A percentile compares a stretch with the other conserved stretches of the same genome.
These are phyloP conservation scores for Penicillium crystallinum DNA, from an alignment of 495 filamentous ascomycete species.

Conservation along the genomic window DNA sequence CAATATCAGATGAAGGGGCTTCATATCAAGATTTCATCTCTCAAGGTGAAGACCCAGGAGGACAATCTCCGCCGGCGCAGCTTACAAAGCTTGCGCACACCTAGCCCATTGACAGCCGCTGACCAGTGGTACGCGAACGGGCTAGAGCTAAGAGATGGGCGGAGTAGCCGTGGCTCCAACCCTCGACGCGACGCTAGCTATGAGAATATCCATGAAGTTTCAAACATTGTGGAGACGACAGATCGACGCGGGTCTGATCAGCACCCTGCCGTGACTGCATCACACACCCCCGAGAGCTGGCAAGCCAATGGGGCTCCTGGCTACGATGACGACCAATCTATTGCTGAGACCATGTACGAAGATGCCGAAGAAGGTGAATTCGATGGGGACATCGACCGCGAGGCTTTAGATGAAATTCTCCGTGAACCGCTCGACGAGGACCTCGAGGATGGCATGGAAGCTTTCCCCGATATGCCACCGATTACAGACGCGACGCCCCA, in stretches of 20 bases:
- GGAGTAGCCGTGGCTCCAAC: constrained; percentile 21
- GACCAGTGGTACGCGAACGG: constrained; percentile 67
- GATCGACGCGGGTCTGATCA: constrained; percentile 5
- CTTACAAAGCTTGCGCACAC: constrained; percentile 74
- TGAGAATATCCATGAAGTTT: constrained; percentile 12
- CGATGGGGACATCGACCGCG: constrained; percentile 50
- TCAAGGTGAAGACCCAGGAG: constrained; percentile 76
- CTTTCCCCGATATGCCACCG: background rate
- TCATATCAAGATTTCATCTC: constrained; percentile 80
- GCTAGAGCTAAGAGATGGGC: constrained; percentile 33
- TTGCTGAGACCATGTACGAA: constrained; percentile 52
- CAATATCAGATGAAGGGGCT: constrained; percentile 92
- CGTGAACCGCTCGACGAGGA: constrained; percentile 40
- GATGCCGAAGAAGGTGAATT: constrained; percentile 49
- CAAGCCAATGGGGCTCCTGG: constrained; percentile 7
- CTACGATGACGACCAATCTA: constrained; percentile 35
- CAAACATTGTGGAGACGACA: background rate
- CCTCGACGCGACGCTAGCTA: constrained; percentile 16
- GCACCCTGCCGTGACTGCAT: background rate
- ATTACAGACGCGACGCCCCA: constrained; percentile 50
- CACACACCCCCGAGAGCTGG: constrained; percentile 10
- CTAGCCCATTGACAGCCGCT: constrained; percentile 78
- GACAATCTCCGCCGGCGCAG: constrained; percentile 81
- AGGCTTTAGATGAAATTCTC: constrained; percentile 41
- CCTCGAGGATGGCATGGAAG: constrained; percentile 17